phyloP scores from a whole-genome alignment of 1,284 basidiomycete species.

The Macrocybe sp. region DNA sequence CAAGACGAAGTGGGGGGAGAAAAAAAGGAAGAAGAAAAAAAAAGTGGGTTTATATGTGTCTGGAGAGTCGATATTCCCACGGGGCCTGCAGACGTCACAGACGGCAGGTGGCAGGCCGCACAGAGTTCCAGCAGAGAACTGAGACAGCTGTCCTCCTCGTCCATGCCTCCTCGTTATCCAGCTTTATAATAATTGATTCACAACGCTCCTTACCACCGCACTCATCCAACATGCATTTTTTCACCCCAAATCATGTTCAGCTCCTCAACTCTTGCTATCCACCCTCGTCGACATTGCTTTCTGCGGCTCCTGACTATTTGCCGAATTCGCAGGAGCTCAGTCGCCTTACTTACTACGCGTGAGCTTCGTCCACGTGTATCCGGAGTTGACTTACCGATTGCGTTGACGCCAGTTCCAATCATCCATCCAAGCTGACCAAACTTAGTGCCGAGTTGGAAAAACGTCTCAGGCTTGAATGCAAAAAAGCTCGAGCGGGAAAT shows the following conservation, averaged over 20 bases:
- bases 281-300: conserved; percentile 69
- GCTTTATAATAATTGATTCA: conserved; percentile 5
- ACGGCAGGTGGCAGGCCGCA: background rate
- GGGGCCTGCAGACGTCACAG: background rate
- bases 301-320: conserved; percentile 75
- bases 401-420: conserved; percentile 50
- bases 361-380: conserved; percentile 9
- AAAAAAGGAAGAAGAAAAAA: conserved; percentile 2
- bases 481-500: conserved; percentile 68
- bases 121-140: background rate
- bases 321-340: conserved; percentile 91
- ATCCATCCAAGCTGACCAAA: conserved; percentile 86
- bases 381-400: conserved; percentile 1
- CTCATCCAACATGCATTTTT: conserved; percentile 41
- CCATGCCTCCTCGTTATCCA: conserved; percentile 1
- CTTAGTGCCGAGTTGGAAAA: conserved; percentile 83
- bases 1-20: background rate
- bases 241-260: conserved; percentile 82
- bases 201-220: conserved; percentile 2
- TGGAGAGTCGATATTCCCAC: conserved; percentile 1
- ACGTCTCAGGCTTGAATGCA: conserved; percentile 64
- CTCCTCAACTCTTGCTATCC: conserved; percentile 93
- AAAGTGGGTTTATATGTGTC: background rate
- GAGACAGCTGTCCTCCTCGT: background rate
- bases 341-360: conserved; percentile 89